Evolutionary conservation across 1,284 basidiomycete species (phyloP).

Genomic region (Leccinum pachyderme): DNA sequence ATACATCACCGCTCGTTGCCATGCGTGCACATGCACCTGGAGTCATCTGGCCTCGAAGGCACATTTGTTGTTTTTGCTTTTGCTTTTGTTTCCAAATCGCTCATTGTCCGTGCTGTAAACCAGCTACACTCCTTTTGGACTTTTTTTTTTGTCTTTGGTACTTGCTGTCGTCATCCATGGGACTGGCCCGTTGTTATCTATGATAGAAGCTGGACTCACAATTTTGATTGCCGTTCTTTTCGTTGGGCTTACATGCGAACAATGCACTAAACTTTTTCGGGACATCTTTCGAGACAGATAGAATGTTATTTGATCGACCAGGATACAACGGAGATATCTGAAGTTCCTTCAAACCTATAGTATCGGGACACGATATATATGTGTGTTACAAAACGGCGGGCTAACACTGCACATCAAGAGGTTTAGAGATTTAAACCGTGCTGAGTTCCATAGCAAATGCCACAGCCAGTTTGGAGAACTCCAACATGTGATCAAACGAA

Average conservation of each 20-base stretch:
- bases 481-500: constrained; percentile 77
- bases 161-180: not conserved
- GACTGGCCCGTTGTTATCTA: no score
- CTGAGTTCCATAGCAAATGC: constrained; percentile 83
- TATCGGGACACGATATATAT: not conserved
- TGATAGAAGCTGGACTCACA: not conserved
- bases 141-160: not conserved
- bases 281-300: not conserved
- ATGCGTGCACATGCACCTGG: not conserved
- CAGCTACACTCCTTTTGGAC: not conserved
- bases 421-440: constrained; percentile 32
- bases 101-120: not conserved
- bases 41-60: not conserved
- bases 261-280: no score
- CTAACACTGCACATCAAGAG: not conserved
- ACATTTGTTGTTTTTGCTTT: no score
- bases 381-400: not conserved
- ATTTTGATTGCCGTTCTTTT: no score
- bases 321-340: no score
- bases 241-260: no score
- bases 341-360: no score
- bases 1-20: not conserved
- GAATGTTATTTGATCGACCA: no score
- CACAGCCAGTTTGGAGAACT: constrained; percentile 88
- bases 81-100: not conserved